Conservation (phyloP, 306 rosid species). For the Hippophae rhamnoides region DNA sequence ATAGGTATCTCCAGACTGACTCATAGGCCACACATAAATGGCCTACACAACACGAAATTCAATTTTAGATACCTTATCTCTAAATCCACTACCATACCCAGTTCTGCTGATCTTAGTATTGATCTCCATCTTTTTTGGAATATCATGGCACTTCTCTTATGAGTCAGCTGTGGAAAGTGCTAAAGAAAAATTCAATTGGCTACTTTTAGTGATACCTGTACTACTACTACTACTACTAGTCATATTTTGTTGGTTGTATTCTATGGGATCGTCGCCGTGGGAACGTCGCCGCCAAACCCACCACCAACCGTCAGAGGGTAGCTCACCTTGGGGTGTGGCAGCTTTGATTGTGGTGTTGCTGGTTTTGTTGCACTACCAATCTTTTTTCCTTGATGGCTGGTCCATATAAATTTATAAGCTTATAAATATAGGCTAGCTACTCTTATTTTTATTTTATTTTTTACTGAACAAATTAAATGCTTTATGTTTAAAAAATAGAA, state of each 20-base stretch:
- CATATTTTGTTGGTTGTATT: conserved; percentile 54
- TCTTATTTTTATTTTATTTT: too few species aligned
- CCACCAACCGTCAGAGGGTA: conserved; percentile 50
- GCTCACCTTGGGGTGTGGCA: conserved; percentile 95
- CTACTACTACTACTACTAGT: too few species aligned
- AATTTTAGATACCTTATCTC: conserved; percentile 43
- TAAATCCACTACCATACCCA: conserved; percentile 63
- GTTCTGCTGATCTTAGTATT: conserved; percentile 54
- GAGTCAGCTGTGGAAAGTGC: conserved; percentile 52
- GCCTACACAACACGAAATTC: conserved; percentile 35
- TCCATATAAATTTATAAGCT: conserved; percentile 1
- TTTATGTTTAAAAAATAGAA: too few species aligned
- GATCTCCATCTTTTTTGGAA: conserved; percentile 41
- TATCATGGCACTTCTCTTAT: conserved; percentile 52
- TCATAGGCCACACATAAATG: conserved; percentile 16
- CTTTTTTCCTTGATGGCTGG: conserved; percentile 64
- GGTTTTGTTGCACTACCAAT: conserved; percentile 55
- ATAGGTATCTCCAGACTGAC: not conserved
- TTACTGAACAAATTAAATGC: too few species aligned
- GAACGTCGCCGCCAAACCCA: conserved; percentile 42
- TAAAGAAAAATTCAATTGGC: conserved; percentile 43
- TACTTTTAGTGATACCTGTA: conserved; percentile 45
- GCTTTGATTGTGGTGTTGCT: conserved; percentile 65
- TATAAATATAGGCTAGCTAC: too few species aligned
- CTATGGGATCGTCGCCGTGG: conserved; percentile 51